A percentile compares a stretch with the other conserved stretches of the same genome.
phyloP scores from a whole-genome alignment of 1,284 basidiomycete genomes.

The Apiotrichum gamsii region DNA sequence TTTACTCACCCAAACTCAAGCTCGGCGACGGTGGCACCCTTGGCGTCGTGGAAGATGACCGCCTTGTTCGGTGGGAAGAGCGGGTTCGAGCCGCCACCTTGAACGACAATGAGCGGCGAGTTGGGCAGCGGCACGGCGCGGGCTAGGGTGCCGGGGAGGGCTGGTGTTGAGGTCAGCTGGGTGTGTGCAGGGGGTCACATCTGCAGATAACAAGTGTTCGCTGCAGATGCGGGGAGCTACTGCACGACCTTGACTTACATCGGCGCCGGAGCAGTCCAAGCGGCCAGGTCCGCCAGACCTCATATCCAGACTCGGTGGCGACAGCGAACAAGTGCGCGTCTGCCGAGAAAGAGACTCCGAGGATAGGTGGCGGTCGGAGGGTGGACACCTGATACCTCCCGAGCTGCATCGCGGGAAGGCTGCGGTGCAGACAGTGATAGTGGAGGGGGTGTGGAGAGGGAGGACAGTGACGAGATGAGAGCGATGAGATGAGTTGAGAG shows the following conservation, averaged over 20 bases:
- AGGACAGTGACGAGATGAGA: no score
- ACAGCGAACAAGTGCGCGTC: conserved; percentile 74
- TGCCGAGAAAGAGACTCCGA: conserved; percentile 64
- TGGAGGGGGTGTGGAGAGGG: no score
- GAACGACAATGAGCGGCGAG: conserved; percentile 77
- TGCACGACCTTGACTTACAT: conserved; percentile 51
- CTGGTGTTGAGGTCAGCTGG: conserved; percentile 17
- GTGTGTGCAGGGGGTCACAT: background rate
- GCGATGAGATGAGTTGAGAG: no score
- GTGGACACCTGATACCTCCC: conserved; percentile 78
- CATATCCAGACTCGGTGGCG: conserved; percentile 76
- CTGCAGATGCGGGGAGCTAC: no score
- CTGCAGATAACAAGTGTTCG: no score
- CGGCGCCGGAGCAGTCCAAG: conserved; percentile 69
- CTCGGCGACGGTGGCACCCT: conserved; percentile 70
- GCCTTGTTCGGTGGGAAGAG: conserved; percentile 92
- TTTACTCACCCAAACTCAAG: conserved; percentile 63
- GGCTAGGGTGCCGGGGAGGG: conserved; percentile 60
- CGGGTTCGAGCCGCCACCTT: conserved; percentile 85
- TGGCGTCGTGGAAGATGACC: conserved; percentile 77
- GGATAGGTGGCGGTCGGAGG: conserved; percentile 66
- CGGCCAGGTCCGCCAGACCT: conserved; percentile 74
- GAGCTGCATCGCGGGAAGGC: conserved; percentile 64
- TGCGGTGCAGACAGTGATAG: no score
- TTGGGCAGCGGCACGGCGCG: conserved; percentile 71